Evolutionary conservation across 768 basidiomycete genomes (phyloP).

Genomic region (Suillus subaureus): DNA sequence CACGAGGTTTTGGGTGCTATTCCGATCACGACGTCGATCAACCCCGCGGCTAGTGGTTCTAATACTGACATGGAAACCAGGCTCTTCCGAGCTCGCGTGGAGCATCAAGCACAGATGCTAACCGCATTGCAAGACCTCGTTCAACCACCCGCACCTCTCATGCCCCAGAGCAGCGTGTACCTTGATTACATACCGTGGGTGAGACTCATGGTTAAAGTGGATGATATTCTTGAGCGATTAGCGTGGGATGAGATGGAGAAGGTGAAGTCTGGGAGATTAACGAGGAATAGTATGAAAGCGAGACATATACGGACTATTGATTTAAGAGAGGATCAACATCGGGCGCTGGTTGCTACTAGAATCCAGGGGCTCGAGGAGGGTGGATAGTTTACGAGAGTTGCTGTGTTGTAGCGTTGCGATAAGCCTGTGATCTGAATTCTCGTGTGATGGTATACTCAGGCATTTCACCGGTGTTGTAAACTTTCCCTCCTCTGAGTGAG

Average conservation of each 20-base stretch:
- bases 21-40: slow-evolving; percentile 37
- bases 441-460: slow-evolving; percentile 8
- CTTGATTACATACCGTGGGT: slow-evolving; percentile 75
- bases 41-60: slow-evolving; percentile 29
- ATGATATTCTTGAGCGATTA: slow-evolving; percentile 47
- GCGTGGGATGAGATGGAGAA: slow-evolving; percentile 36
- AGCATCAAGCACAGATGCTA: slow-evolving; percentile 43
- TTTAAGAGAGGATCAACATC: slow-evolving; percentile 41
- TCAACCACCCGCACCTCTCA: slow-evolving; percentile 41
- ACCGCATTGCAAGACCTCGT: slow-evolving; percentile 53
- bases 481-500: slow-evolving; percentile 14
- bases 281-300: slow-evolving; percentile 57
- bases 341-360: slow-evolving; percentile 31
- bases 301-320: slow-evolving; percentile 47
- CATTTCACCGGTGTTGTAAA: slow-evolving; percentile 7
- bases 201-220: slow-evolving; percentile 61
- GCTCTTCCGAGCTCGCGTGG: slow-evolving; percentile 44
- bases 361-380: slow-evolving; percentile 11
- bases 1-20: slow-evolving; percentile 33
- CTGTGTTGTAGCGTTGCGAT: slow-evolving; percentile 9
- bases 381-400: slow-evolving; percentile 10
- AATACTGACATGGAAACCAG: slow-evolving; percentile 17
- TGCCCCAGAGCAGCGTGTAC: slow-evolving; percentile 50
- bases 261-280: slow-evolving; percentile 43
- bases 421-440: slow-evolving; percentile 13